Conservation (phyloP, 1,284 basidiomycete genomes). For the Stereum hirsutum region DNA sequence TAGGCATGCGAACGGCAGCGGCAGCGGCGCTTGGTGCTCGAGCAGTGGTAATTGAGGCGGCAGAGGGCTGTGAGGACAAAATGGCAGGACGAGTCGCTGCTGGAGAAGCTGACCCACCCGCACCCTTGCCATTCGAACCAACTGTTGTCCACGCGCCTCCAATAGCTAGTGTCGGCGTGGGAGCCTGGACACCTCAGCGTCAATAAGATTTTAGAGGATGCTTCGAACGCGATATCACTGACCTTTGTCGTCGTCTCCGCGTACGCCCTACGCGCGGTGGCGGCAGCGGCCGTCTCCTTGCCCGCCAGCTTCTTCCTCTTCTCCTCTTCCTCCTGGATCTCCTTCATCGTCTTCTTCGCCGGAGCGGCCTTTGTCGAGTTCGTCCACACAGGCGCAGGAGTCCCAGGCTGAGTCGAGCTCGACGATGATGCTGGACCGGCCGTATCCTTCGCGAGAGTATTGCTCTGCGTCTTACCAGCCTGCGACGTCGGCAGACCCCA, state of each 20-base stretch:
- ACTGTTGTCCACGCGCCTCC: constrained; percentile 81
- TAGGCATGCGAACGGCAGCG: constrained; percentile 25
- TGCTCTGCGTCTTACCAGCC: constrained; percentile 40
- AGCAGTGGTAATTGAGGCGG: constrained; percentile 7
- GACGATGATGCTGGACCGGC: constrained; percentile 23
- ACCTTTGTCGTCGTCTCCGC: constrained; percentile 78
- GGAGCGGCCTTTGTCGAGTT: constrained; percentile 39
- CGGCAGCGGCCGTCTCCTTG: constrained; percentile 50
- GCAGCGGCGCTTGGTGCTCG: constrained; percentile 15
- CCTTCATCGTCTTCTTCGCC: constrained; percentile 92
- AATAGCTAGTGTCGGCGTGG: constrained; percentile 19
- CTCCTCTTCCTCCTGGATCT: constrained; percentile 98
- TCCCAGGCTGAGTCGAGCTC: constrained; percentile 22
- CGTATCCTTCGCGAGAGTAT: constrained; percentile 34
- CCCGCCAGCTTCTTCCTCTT: constrained; percentile 60
- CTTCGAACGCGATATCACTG: constrained; percentile 7
- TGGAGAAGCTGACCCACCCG: constrained; percentile 17
- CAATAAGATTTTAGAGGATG: constrained; percentile 4
- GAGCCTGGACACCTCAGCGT: constrained; percentile 14
- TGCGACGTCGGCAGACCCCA: constrained; percentile 78
- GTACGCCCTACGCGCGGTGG: constrained; percentile 61
- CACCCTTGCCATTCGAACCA: constrained; percentile 65
- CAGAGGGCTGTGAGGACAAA: constrained; percentile 15
- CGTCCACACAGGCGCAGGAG: constrained; percentile 53
- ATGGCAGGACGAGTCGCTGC: constrained; percentile 19